Evolutionary conservation across 2,329 filamentous ascomycete genomes (phyloP), one percentile per base, ranked within the genome.

Genomic region (Aspergillus niger): DNA sequence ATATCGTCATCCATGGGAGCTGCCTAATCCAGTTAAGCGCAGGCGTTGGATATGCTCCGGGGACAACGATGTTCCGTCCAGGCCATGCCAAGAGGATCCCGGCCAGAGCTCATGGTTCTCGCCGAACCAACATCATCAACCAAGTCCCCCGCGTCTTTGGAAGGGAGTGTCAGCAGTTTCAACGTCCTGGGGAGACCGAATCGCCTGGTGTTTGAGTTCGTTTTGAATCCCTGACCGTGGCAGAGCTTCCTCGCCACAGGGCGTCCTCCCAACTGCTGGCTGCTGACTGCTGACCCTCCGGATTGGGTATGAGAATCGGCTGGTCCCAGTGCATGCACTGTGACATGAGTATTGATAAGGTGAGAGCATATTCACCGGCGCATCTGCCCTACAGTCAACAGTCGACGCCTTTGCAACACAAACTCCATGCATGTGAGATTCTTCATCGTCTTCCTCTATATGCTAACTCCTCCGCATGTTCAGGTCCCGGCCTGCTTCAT

Each of bases 291-390:
- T 32, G 50, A 63, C 57, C 49, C 56, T 60, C 59, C 61, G 44
- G 59, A 62, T 64, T 61, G 56, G 64, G 67, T 62, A 65, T 65
- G 55, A 55, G 59, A 62, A 57, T 60, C 59, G 54, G 44, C 50
- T 60, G 20, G 49, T 56, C 30, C 59, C 58, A 49, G 56, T 56
- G 57, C 55, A 62, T 54, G 58, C 60, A 58, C 61, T 47, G 60
- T 65, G 63, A 56, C 52, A 63, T 60, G 62, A 58, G 51, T 47
- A 39, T 63, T 62, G 63, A 63, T 60, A 62, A 65, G 61, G 64
- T 67, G 50, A 65, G 60, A 22, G 28, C 26, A 44, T 47, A 30
- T 52, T 51, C 51, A 49, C 36, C 24, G 3, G 39, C 55, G 26
- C 38, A 36, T 54, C 41, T 55, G 7, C 53, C 50, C 59, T 48